phyloP scores from a whole-genome alignment of 345 rosid genomes.

The Syzygium aromaticum region DNA sequence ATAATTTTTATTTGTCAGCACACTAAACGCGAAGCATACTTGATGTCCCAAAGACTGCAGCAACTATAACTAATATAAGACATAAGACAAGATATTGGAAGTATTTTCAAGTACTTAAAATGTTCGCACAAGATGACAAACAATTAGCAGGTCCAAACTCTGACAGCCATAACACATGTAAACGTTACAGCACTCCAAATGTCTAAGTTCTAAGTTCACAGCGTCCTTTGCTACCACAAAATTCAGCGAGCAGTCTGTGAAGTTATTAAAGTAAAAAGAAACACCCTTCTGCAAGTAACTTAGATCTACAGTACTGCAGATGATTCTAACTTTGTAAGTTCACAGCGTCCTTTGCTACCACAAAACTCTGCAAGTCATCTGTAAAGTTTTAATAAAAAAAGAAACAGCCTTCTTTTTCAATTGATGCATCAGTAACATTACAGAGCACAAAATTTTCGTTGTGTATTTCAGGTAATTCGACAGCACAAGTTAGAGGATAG shows the following conservation, averaged over 20 bases:
- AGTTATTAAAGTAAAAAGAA: background rate
- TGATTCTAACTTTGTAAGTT: background rate
- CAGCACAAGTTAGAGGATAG: slow-evolving; percentile 1
- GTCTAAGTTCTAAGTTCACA: background rate
- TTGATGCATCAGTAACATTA: background rate
- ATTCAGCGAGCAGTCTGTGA: background rate
- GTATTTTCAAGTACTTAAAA: background rate
- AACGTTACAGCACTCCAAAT: background rate
- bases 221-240: background rate
- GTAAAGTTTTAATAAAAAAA: background rate
- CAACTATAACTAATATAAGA: background rate
- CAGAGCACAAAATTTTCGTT: background rate
- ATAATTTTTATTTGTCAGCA: background rate
- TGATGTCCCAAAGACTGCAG: background rate
- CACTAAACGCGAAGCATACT: background rate
- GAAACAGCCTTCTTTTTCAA: background rate
- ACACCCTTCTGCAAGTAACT: background rate
- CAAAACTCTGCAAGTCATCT: background rate
- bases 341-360: background rate
- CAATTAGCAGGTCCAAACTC: background rate
- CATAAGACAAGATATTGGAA: background rate
- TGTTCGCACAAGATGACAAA: background rate
- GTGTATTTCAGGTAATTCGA: background rate
- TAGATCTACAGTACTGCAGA: background rate
- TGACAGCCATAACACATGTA: background rate